Conservation (phyloP, 225 moss, liverwort and hornwort genomes). For the Anthoceros angustus region DNA sequence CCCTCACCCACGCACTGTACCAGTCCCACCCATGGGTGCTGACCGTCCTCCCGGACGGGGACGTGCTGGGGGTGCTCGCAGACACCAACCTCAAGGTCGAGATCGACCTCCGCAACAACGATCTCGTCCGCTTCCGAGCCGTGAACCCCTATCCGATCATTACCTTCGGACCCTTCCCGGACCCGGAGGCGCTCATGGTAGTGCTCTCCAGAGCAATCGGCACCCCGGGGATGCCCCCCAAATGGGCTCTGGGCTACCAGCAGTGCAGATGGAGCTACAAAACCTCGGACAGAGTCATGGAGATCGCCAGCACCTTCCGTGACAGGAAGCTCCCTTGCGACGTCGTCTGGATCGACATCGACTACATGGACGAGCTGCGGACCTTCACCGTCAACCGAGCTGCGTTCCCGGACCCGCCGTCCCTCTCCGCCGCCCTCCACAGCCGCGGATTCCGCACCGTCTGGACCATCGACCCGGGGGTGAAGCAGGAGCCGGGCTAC, state of each 20-base stretch:
- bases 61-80: conserved; percentile 67
- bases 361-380: conserved; percentile 75
- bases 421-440: conserved; percentile 42
- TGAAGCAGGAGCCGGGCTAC: conserved; percentile 64
- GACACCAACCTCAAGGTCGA: conserved; percentile 24
- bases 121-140: conserved; percentile 35
- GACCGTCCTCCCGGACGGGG: conserved; percentile 57
- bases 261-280: conserved; percentile 92
- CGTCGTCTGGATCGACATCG: conserved; percentile 99
- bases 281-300: conserved; percentile 44
- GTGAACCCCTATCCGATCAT: conserved; percentile 49
- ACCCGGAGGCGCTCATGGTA: conserved; percentile 44
- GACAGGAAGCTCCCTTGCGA: conserved; percentile 76
- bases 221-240: conserved; percentile 59
- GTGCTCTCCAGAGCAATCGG: conserved; percentile 56
- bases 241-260: conserved; percentile 86
- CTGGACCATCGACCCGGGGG: conserved; percentile 96
- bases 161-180: conserved; percentile 64
- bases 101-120: conserved; percentile 62
- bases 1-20: conserved; percentile 60
- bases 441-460: conserved; percentile 61
- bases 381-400: conserved; percentile 60
- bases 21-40: conserved; percentile 96
- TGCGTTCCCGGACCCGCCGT: conserved; percentile 39
- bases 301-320: conserved; percentile 45